Conservation (phyloP, 768 basidiomycete species). For the Leucocoprinus sp. region DNA sequence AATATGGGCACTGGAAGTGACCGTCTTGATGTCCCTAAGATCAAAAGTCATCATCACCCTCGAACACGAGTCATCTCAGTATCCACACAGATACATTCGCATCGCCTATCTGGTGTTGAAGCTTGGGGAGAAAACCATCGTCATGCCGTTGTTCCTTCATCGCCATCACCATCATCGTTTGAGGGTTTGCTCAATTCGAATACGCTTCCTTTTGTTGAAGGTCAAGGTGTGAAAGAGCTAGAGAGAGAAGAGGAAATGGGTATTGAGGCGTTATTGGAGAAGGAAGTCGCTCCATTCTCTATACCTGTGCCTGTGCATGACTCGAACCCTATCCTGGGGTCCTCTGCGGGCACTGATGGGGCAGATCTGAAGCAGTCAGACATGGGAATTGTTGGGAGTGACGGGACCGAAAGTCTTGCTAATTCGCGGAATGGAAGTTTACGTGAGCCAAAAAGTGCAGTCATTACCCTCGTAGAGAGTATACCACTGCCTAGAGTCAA, state of each 20-base stretch:
- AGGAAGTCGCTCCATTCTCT: not conserved
- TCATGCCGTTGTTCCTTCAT: slow-evolving; percentile 3
- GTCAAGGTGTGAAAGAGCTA: not conserved
- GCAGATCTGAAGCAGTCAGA: not conserved
- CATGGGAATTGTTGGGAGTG: not conserved
- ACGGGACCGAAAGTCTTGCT: not conserved
- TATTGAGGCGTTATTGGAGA: slow-evolving; percentile 10
- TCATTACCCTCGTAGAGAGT: slow-evolving; percentile 7
- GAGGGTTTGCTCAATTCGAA: not conserved
- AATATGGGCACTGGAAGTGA: not conserved
- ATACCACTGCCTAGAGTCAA: not conserved
- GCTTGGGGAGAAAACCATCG: slow-evolving; percentile 9
- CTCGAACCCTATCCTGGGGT: not conserved
- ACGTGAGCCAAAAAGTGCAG: slow-evolving; percentile 8
- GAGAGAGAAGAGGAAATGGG: slow-evolving; percentile 1
- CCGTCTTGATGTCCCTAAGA: not conserved
- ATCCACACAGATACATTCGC: slow-evolving; percentile 4
- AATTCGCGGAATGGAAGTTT: slow-evolving; percentile 4
- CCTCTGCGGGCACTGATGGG: not conserved
- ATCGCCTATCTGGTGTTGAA: slow-evolving; percentile 7
- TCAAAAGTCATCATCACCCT: not conserved
- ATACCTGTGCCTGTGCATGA: not conserved
- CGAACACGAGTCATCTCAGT: slow-evolving; percentile 7
- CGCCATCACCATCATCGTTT: too few relatives aligned
- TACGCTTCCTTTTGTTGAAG: not conserved